A percentile compares a stretch with the other conserved stretches of the same genome.
Evolutionary conservation across 352 stramenopile genomes (phyloP).

Genomic region (Globisporangium acanthophoron): DNA sequence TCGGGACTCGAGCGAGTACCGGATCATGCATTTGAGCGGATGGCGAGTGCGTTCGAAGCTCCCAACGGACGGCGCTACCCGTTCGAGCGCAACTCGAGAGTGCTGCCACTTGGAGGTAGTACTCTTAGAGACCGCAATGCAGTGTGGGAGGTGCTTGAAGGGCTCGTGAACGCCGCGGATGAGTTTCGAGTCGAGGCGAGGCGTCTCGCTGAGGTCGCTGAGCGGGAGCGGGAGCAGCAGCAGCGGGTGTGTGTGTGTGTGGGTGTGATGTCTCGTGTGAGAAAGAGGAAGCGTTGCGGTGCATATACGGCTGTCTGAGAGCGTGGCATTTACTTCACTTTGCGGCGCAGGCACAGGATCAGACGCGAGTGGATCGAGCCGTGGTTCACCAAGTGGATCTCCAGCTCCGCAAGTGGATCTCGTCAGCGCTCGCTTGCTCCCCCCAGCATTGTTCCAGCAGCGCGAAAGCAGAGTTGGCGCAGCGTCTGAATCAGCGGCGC

Average conservation of each 20-base stretch:
- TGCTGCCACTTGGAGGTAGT: conserved; percentile 15
- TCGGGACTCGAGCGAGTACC: conserved; percentile 23
- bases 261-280: not conserved
- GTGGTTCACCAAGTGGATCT: conserved; percentile 51
- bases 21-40: conserved; percentile 35
- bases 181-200: not conserved
- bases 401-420: conserved; percentile 54
- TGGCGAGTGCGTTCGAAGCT: conserved; percentile 43
- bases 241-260: no score
- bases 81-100: conserved; percentile 33
- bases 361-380: conserved; percentile 20
- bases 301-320: not conserved
- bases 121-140: not conserved
- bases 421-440: conserved; percentile 15
- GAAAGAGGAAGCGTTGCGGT: not conserved
- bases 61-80: conserved; percentile 13
- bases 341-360: conserved; percentile 25
- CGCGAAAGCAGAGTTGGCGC: conserved; percentile 19
- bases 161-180: not conserved
- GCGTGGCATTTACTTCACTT: not conserved
- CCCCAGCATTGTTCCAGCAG: not conserved
- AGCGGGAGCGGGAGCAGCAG: not conserved
- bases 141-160: not conserved
- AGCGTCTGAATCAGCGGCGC: conserved; percentile 32
- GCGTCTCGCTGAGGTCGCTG: not conserved